Base-by-base conservation (phyloP, 2,329 filamentous ascomycete genomes). In the Ophiostoma sp. region DNA sequence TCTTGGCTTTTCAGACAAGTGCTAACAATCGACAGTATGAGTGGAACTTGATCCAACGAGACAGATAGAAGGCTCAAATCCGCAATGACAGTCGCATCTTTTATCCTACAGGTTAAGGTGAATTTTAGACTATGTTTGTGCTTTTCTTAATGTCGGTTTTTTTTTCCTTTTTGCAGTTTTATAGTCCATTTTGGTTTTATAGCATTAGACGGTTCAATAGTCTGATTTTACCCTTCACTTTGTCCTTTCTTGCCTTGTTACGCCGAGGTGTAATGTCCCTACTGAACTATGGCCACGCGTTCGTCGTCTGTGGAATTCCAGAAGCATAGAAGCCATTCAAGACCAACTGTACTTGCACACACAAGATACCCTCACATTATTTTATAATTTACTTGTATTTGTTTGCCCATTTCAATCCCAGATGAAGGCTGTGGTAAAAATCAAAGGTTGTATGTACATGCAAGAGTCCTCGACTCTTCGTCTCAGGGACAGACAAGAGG, bases 1-100 rank as follows among this genome's bases (percentile, higher is more conserved):
- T 20, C 4, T 48, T 20, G 17, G 7, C 17, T 8, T n/a, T 3
- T 48, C 4, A 48, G 6, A 48, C 31, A 27, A 57, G 74, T 73
- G 48, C 48, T 35, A 8, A n/a, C 27, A 0, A 6, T 15, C 23
- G 10, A n/a, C 72, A 89, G 87, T 88, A 86, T 75, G 86, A 89
- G 77, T 89, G 87, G 87, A 87, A 84, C 73, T 79, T 89, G 74
- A 80, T 85, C n/a, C 84, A 84, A 73, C 80, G 82, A 74, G 86
- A 88, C 74, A 82, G 84, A 75, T 87, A 68, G 57, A 44, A 23
- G 8, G 68, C 57, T 64, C 4, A 54, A 11, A 23, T 20, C 36
- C 64, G 23, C 23, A 33, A 41, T 41, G 8, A 31, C 52, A 57
- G 52, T 27, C 33, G 6, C 15, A 17, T 64, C 20, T 35, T 64